These are phyloP conservation scores for Chlorella vulgaris DNA, from an alignment of 139 green algal species.

Conservation along the genomic window DNA sequence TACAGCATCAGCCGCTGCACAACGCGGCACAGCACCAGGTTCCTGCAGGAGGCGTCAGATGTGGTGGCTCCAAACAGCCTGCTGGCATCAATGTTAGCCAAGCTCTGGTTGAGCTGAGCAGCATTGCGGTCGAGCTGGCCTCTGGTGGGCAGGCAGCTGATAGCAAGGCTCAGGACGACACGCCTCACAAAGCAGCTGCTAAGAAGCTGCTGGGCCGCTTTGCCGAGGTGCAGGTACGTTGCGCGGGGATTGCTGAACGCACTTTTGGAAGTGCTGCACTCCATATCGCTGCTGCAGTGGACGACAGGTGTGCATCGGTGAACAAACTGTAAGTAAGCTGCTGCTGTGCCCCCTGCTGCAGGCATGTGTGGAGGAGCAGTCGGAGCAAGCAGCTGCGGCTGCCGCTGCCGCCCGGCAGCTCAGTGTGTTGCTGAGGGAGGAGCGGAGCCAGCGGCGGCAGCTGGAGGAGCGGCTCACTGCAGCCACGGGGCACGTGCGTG, in stretches of 20 bases:
- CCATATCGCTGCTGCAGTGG: too few relatives aligned
- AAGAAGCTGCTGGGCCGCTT: too few relatives aligned
- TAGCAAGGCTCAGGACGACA: too few relatives aligned
- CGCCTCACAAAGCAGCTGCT: too few relatives aligned
- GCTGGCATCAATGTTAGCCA: not conserved
- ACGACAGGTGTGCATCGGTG: too few relatives aligned
- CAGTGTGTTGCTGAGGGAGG: not conserved
- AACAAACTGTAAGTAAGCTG: too few relatives aligned
- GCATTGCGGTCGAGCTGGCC: not conserved
- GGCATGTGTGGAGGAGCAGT: not conserved
- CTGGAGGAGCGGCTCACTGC: not conserved
- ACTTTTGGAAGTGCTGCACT: too few relatives aligned
- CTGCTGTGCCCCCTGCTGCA: not conserved
- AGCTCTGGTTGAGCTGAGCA: not conserved
- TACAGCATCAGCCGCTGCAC: not conserved
- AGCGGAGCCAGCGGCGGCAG: not conserved
- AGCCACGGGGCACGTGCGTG: not conserved
- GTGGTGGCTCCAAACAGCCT: too few relatives aligned
- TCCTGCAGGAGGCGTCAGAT: too few relatives aligned
- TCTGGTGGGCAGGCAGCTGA: not conserved
- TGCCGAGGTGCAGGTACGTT: too few relatives aligned
- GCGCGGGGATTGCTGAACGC: too few relatives aligned
- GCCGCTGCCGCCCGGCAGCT: not conserved
- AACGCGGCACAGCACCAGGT: not conserved
- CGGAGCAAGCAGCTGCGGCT: not conserved